These are phyloP conservation scores for Alternaria solani DNA, from an alignment of 2,329 filamentous ascomycete species.

Conservation along the genomic window DNA sequence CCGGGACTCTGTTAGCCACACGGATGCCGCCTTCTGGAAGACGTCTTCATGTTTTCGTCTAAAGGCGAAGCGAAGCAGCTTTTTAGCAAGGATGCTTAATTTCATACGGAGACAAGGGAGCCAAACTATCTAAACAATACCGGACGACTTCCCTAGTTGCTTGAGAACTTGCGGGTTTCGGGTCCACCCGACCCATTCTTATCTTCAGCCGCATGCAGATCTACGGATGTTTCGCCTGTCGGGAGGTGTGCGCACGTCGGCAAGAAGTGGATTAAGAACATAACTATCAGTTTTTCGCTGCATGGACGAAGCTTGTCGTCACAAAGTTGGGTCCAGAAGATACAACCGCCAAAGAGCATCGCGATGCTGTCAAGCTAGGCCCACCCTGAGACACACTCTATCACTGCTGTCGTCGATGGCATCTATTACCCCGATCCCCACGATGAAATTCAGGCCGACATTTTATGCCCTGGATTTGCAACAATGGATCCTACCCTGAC, in stretches of 20 bases:
- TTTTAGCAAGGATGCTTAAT: neutral
- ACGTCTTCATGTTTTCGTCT: neutral
- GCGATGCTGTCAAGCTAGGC: constrained; percentile 8
- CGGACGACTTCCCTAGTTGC: neutral
- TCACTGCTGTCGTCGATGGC: constrained; percentile 14
- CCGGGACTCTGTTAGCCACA: neutral
- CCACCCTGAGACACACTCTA: constrained; percentile 10
- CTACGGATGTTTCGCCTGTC: constrained; percentile 10
- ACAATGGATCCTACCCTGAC: constrained; percentile 6
- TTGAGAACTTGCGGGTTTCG: constrained; percentile 3
- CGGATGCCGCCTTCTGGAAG: neutral
- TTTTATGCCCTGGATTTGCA: constrained; percentile 2
- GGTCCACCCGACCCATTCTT: constrained; percentile 12
- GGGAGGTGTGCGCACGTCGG: constrained; percentile 3
- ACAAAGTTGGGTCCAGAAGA: constrained; percentile 16
- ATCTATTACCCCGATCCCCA: constrained; percentile 12
- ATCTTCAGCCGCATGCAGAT: constrained; percentile 15
- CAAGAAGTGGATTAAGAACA: constrained; percentile 8
- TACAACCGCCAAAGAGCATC: constrained; percentile 9
- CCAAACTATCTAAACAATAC: constrained; percentile 6
- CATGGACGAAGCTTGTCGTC: constrained; percentile 14
- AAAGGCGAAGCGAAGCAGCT: neutral
- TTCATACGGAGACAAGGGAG: neutral
- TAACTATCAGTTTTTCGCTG: constrained; percentile 11
- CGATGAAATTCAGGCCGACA: constrained; percentile 9